Evolutionary conservation across 2,329 filamentous ascomycete genomes (phyloP), one percentile per base, ranked within the genome.

Genomic region (Aspergillus glaucus): DNA sequence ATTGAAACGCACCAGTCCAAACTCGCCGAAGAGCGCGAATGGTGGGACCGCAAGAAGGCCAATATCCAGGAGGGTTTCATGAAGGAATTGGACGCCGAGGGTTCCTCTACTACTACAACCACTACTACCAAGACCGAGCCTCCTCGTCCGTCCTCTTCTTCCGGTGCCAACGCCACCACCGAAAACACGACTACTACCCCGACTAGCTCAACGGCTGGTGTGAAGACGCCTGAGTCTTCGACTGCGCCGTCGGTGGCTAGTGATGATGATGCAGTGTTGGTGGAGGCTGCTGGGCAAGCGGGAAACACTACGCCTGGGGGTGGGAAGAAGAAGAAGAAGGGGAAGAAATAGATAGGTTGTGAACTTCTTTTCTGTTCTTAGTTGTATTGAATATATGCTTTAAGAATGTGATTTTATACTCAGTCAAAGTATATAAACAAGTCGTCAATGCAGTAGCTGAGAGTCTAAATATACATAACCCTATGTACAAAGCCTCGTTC

Each of bases 31-130:
- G 93, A 97, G 73, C 88, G 87, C 73, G 79, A 85, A 63, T 95
- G 90, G 89, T 98, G 93, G 93, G 88, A 89, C 66, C 87, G 87
- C 76, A 87, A 86, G 65, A 81, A 84, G 59, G 79, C 81, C 42
- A 79, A 78, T 53, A 90, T 94, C 57, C 79, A 86, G 67, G 77
- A 80, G 46, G 85, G 84, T 12, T 90, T 93, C 61, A 85, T 94
- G 80, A 88, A 87, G 70, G 90, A 96, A 74, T 75, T 95, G 43
- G 86, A 70, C 47, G 60, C 54, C 17, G 61, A 63, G 44, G 45
- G 48, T 15, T 49, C 51, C 36, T 37, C 43, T 28, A 30, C 43
- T 28, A 30, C 48, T 28, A 26, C 36, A 7, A 36, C 50, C n/a
- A 46, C 50, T 9, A 50, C 49, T 28, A 44, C 51, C n/a, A 60